phyloP scores from a whole-genome alignment of 495 filamentous ascomycete genomes.

The Letharia lupina region DNA sequence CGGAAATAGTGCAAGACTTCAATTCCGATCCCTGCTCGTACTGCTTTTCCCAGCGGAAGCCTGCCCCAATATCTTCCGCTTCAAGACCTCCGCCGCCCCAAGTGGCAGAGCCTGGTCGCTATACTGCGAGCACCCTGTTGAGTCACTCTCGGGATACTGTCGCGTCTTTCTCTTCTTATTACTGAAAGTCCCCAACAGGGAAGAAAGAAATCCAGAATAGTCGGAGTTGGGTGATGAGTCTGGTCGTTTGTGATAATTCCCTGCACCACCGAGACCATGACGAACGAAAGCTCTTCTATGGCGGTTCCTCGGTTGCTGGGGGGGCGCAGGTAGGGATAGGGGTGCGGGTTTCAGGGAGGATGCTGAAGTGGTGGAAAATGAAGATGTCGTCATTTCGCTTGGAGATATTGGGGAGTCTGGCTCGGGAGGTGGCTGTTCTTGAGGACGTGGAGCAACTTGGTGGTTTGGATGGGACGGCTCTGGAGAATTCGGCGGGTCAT shows the following conservation, averaged over 20 bases:
- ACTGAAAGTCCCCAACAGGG: conserved; percentile 15
- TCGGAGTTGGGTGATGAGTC: conserved; percentile 11
- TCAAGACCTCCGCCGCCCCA: conserved; percentile 25
- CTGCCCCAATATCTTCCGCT: conserved; percentile 25
- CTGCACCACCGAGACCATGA: conserved; percentile 25
- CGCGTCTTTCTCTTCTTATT: conserved; percentile 12
- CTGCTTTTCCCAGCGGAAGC: conserved; percentile 13
- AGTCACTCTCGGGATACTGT: conserved; percentile 15
- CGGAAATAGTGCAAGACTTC: neutral
- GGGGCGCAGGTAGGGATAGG: conserved; percentile 10
- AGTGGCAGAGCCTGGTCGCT: conserved; percentile 17
- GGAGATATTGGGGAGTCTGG: neutral
- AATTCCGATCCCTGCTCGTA: conserved; percentile 7
- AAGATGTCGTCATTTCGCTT: conserved; percentile 9
- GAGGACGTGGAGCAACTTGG: conserved; percentile 1
- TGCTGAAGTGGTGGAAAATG: conserved; percentile 18
- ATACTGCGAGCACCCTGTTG: conserved; percentile 13
- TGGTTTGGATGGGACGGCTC: neutral
- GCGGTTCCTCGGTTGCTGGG: conserved; percentile 8
- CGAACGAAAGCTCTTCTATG: conserved; percentile 24
- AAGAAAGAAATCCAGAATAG: conserved; percentile 18
- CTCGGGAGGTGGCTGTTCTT: conserved; percentile 1
- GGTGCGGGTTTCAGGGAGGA: conserved; percentile 15
- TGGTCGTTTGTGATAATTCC: conserved; percentile 25
- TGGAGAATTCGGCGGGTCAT: neutral